phyloP scores from a whole-genome alignment of 345 rosid species.

The Erodium maritimum region DNA sequence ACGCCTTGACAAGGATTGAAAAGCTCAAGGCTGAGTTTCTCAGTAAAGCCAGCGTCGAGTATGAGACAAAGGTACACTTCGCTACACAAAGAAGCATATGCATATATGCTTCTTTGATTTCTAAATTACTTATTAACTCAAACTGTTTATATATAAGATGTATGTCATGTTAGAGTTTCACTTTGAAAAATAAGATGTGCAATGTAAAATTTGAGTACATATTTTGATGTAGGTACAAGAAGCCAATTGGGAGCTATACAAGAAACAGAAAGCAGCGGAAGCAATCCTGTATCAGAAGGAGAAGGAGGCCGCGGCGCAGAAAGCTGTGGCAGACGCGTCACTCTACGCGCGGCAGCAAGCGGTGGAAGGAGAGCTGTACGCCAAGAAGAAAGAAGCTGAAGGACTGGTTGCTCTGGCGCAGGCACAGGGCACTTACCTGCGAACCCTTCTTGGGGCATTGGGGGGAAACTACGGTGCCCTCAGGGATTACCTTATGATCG shows the following conservation, averaged over 20 bases:
- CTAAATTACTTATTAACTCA: too few relatives aligned
- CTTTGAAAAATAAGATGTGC: too few relatives aligned
- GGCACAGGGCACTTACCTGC: conserved; percentile 50
- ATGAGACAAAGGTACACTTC: conserved; percentile 74
- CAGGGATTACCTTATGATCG: conserved; percentile 56
- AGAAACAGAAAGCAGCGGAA: conserved; percentile 50
- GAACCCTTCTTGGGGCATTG: conserved; percentile 40
- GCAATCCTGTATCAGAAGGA: conserved; percentile 39
- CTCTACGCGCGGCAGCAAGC: conserved; percentile 27
- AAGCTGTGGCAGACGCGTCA: conserved; percentile 47
- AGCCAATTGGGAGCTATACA: conserved; percentile 15
- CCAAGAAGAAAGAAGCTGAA: conserved; percentile 58
- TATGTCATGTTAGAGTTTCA: too few relatives aligned
- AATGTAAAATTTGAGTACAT: too few relatives aligned
- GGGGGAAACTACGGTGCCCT: conserved; percentile 41
- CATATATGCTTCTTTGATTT: too few relatives aligned
- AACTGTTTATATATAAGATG: too few relatives aligned
- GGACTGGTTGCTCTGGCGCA: conserved; percentile 43
- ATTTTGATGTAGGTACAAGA: too few relatives aligned
- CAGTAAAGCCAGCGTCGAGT: conserved; percentile 68
- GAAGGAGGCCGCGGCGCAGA: conserved; percentile 50
- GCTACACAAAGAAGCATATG: conserved; percentile 58
- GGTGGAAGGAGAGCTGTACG: conserved; percentile 29
- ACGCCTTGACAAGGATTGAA: conserved; percentile 49
- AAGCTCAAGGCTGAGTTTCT: conserved; percentile 79